Evolutionary conservation across 306 rosid species (phyloP).

Genomic region (Rubus parviflorus): DNA sequence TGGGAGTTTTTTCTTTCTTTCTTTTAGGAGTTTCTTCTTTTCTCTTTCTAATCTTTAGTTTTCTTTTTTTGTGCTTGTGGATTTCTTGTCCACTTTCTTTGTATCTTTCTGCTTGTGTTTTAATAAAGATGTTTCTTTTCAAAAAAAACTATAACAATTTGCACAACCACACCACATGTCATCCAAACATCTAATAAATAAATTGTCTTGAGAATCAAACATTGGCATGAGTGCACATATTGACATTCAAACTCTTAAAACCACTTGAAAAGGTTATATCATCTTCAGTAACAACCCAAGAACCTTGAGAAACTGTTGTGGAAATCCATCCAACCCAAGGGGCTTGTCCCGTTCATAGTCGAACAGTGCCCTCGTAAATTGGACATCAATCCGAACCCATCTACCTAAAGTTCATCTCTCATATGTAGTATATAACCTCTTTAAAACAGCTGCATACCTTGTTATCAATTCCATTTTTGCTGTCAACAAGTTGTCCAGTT

Average conservation of each 20-base stretch:
- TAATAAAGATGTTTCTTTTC: no score
- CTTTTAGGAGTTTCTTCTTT: no score
- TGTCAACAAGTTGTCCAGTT: neutral
- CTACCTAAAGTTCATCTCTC: neutral
- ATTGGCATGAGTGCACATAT: neutral
- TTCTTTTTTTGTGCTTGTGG: no score
- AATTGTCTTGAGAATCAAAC: neutral
- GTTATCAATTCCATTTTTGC: neutral
- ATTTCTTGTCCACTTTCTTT: no score
- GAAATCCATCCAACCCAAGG: neutral
- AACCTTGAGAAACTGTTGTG: neutral
- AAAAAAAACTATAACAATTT: neutral
- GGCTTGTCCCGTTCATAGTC: neutral
- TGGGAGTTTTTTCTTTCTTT: no score
- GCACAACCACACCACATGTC: neutral
- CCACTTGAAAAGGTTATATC: neutral
- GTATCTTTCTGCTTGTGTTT: no score
- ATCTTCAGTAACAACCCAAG: neutral
- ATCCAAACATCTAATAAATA: neutral
- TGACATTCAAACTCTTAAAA: neutral
- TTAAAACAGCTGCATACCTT: neutral
- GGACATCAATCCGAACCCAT: neutral
- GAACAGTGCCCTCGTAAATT: neutral
- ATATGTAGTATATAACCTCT: neutral
- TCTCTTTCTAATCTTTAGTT: no score